Base-by-base conservation (phyloP, 2,329 filamentous ascomycete genomes). In the Corinectria fuckeliana region DNA sequence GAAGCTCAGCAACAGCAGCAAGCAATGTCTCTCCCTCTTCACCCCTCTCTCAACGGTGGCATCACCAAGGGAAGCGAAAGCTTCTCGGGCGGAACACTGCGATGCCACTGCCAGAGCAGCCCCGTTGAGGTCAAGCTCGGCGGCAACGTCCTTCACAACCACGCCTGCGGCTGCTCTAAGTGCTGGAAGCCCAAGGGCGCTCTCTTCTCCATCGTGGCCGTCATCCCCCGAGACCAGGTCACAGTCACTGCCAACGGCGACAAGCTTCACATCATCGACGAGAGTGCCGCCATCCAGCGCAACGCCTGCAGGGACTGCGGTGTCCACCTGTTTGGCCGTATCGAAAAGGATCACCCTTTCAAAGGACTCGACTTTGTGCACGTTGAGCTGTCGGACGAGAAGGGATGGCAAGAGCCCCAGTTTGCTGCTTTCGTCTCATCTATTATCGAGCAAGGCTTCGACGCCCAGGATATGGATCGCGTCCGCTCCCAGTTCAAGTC, bases 401-500 rank as follows among this genome's bases (percentile, higher is more conserved):
- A 83, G 71, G 87, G 87, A n/a, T 90, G 88, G 87, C 87, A 90
- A 75, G 88, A 89, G 76, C 87, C 87, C 6, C 87, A 90, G 69
- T 91, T 90, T 65, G 88, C 88, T 2, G 88, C 82, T 0, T 91
- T 90, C 60, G 87, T 90, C 36, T 86, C 83, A 32, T 87, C 83
- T 56, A 85, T 90, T 58, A 88, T 90, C 59, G 88, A 90, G 81
- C 86, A 89, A 70, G 88, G 88, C 1, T 88, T 85, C 66, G 74
- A 82, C 45, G 83, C 87, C 0, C 71, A 76, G 14, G 76, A 78
- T 32, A 88, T 88, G 67, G 81, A 79, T 48, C 81, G 78, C 16
- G 82, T 90, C 3, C 78, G 88, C 39, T 64, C 60, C 2, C 82
- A 79, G 72, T 80, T 90, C 58, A 81, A 79, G 75, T 68, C 71